A percentile compares a stretch with the other conserved stretches of the same genome.
Conservation (phyloP, 306 rosid species). For the Styphnolobium japonicum region DNA sequence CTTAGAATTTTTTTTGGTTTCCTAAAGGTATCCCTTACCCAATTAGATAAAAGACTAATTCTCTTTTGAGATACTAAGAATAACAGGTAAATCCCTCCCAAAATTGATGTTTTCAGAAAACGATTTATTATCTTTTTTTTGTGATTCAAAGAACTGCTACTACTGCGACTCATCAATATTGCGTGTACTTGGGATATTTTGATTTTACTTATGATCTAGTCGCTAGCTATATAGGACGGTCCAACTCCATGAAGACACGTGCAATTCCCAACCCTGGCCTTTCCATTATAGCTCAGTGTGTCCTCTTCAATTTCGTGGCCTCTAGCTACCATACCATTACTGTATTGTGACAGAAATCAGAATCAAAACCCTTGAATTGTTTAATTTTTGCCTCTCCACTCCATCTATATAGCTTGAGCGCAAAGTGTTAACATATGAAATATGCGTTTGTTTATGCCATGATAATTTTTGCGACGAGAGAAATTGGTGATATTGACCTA, state of each 20-base stretch:
- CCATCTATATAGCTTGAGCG: background rate
- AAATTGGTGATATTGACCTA: background rate
- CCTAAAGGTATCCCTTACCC: too few relatives aligned
- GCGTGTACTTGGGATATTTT: too few relatives aligned
- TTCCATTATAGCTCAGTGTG: background rate
- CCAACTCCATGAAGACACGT: conserved; percentile 24
- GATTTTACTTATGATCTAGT: too few relatives aligned
- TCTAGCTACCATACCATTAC: background rate
- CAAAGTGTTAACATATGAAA: background rate
- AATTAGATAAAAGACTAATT: too few relatives aligned
- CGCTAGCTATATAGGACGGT: conserved; percentile 20
- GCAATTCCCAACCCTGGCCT: background rate
- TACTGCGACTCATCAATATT: too few relatives aligned
- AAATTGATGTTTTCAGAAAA: too few relatives aligned
- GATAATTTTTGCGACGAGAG: background rate
- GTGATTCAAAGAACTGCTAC: too few relatives aligned
- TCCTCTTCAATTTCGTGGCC: background rate
- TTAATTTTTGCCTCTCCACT: background rate
- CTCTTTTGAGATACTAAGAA: too few relatives aligned
- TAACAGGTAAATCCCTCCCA: too few relatives aligned
- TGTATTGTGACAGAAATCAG: background rate
- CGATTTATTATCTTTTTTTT: too few relatives aligned
- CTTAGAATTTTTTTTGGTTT: too few relatives aligned
- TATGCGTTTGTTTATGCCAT: background rate
- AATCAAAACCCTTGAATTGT: background rate